phyloP scores from a whole-genome alignment of 176 grass and related monocot genomes.

The Lolium multiflorum region DNA sequence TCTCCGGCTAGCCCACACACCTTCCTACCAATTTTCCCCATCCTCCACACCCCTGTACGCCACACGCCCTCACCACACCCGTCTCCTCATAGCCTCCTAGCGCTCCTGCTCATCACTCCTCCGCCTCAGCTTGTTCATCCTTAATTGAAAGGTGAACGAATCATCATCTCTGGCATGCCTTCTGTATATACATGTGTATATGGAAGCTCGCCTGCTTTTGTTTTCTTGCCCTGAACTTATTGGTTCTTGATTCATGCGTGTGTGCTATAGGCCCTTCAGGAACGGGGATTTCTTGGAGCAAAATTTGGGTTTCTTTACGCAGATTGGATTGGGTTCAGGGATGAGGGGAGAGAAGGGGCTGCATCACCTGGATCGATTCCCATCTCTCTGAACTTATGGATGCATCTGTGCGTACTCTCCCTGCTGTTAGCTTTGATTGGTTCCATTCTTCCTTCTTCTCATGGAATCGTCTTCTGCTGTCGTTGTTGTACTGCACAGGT shows the following conservation, averaged over 20 bases:
- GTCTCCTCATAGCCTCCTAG: conserved; percentile 1
- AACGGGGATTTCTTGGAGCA: conserved; percentile 14
- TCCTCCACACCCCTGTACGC: conserved; percentile 25
- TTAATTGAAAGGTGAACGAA: conserved; percentile 34
- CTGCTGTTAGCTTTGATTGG: background rate
- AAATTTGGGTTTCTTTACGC: background rate
- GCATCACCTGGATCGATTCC: conserved; percentile 47
- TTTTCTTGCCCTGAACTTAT: background rate
- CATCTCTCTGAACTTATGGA: conserved; percentile 66
- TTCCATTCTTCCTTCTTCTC: conserved; percentile 1
- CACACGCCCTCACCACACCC: conserved; percentile 23
- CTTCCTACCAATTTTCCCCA: conserved; percentile 39
- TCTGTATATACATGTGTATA: background rate
- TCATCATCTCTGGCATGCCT: background rate
- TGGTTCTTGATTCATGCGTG: conserved; percentile 52
- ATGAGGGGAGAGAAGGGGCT: conserved; percentile 51
- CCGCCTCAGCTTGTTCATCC: conserved; percentile 18
- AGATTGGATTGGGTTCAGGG: conserved; percentile 36
- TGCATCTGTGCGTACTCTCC: conserved; percentile 54
- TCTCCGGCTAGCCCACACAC: conserved; percentile 33
- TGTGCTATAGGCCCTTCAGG: conserved; percentile 23
- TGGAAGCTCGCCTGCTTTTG: background rate
- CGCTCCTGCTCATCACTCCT: conserved; percentile 5
- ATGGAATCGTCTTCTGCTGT: background rate
- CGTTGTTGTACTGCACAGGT: conserved; percentile 39